These are phyloP conservation scores for Neophaeococcomyces aloes DNA, from an alignment of 2,329 filamentous ascomycete species.

Conservation along the genomic window DNA sequence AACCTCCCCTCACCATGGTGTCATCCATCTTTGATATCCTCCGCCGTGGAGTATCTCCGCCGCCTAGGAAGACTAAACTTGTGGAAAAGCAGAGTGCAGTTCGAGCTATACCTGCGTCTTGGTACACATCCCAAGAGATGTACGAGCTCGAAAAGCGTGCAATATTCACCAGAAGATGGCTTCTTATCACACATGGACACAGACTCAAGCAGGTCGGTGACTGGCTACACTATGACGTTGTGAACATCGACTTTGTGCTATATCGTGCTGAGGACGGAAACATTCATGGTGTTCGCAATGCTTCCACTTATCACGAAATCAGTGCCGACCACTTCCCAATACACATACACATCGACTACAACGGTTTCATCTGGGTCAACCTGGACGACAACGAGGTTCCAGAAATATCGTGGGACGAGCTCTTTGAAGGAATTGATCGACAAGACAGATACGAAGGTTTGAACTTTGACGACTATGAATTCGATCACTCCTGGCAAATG, in stretches of 20 bases:
- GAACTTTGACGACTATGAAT: slow-evolving; percentile 44
- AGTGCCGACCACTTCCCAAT: too few species aligned
- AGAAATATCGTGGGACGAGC: slow-evolving; percentile 15
- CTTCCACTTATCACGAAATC: too few species aligned
- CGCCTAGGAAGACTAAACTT: too few species aligned
- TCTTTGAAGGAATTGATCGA: slow-evolving; percentile 27
- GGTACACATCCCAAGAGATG: slow-evolving; percentile 39
- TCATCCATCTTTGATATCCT: too few species aligned
- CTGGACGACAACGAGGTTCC: too few species aligned
- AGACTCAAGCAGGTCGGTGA: slow-evolving; percentile 42
- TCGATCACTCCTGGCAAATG: slow-evolving; percentile 30
- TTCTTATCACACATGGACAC: slow-evolving; percentile 30
- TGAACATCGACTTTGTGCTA: slow-evolving; percentile 47
- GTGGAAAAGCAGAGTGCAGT: too few species aligned
- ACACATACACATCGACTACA: too few species aligned
- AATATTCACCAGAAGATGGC: slow-evolving; percentile 43
- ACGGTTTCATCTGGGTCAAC: too few species aligned
- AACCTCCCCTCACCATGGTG: too few species aligned
- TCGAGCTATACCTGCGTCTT: slow-evolving; percentile 41
- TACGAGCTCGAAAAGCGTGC: slow-evolving; percentile 42
- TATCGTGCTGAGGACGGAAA: slow-evolving; percentile 39
- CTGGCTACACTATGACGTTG: slow-evolving; percentile 15
- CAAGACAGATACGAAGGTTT: slow-evolving; percentile 39
- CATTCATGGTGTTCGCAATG: slow-evolving; percentile 52
- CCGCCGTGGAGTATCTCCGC: too few species aligned